Evolutionary conservation across 2,329 filamentous ascomycete species (phyloP).

Genomic region (Purpureocillium takamizusanense): DNA sequence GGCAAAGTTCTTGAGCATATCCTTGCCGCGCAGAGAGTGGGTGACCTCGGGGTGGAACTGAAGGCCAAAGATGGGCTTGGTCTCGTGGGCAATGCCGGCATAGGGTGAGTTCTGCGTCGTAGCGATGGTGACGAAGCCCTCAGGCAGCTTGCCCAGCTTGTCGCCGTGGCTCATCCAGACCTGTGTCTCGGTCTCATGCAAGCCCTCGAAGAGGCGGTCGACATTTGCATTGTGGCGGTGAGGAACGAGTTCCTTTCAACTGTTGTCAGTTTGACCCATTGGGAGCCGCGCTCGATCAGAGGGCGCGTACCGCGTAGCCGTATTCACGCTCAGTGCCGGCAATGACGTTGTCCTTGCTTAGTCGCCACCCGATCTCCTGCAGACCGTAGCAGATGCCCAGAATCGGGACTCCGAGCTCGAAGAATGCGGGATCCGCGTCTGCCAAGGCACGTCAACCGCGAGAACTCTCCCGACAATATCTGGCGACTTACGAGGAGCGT

Average conservation of each 20-base stretch:
- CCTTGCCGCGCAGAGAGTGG: constrained; percentile 47
- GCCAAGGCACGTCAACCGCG: too few relatives aligned
- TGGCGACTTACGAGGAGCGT: constrained; percentile 46
- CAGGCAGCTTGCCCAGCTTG: constrained; percentile 68
- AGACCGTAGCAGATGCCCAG: constrained; percentile 17
- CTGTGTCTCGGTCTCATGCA: constrained; percentile 46
- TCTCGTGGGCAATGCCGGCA: constrained; percentile 67
- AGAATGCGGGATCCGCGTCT: constrained; percentile 61
- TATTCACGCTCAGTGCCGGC: constrained; percentile 11
- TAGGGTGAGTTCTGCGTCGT: constrained; percentile 68
- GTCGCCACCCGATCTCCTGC: constrained; percentile 57
- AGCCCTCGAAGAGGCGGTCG: constrained; percentile 68
- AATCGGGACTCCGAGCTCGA: constrained; percentile 17
- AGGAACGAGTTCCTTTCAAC: constrained; percentile 1
- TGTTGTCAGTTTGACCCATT: background rate
- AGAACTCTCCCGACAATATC: too few relatives aligned
- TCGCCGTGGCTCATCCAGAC: constrained; percentile 87
- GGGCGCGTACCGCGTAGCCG: constrained; percentile 1
- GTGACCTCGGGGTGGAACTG: constrained; percentile 84
- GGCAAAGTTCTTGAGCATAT: constrained; percentile 74
- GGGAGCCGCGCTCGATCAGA: background rate
- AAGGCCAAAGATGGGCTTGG: constrained; percentile 57
- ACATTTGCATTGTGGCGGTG: constrained; percentile 42
- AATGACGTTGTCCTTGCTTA: constrained; percentile 10
- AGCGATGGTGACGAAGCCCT: constrained; percentile 65